Evolutionary conservation across 352 stramenopile genomes (phyloP), one percentile per base, ranked within the genome.

Genomic region (Phytopythium mirpurense): DNA sequence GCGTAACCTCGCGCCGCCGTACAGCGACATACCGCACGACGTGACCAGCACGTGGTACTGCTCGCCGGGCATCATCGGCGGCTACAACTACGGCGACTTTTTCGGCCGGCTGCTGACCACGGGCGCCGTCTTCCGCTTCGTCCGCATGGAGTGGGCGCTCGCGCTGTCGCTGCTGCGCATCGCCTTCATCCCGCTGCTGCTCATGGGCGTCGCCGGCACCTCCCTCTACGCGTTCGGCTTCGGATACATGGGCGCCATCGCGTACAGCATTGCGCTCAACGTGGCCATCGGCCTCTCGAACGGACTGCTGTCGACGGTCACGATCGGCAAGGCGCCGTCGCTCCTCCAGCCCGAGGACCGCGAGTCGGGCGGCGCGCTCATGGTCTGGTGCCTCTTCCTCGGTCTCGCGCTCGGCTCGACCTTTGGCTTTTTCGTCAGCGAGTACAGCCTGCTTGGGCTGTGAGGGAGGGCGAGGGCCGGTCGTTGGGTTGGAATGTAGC

Each of bases 1-100:
- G 7, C 57, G 57, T 48, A 70, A 48, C 15, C 27, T 51, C 16
- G 34, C 12, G 6, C 32, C 26, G 4, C 35, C 47, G 8, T 70
- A 72, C 60, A 57, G 34, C 12, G 41, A 64, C 19, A 40, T 52
- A 0, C 19, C 15, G 23, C 40, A 63, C 23, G 16, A 26, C 31
- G 23, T 62, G n/a, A 57, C 47, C 10, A 53, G 24, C 11, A 49
- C 47, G 9, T 81, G 70, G 73, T 77, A 73, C 46, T 65, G 54
- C 57, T 61, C 65, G 2, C 67, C 72, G 8, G 72, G 70, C 34
- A 70, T 78, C 42, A 68, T 80, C 34, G 72, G 59, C 23, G 59
- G 51, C 32, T 80, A 72, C 61, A 76, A 76, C 65, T 74, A 70
- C 57, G 70, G 70, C 14, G 70, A 81, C 54, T 73, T 69, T 41